These are phyloP conservation scores for Alternaria sp. DNA, from an alignment of 2,329 filamentous ascomycete genomes.

Conservation along the genomic window DNA sequence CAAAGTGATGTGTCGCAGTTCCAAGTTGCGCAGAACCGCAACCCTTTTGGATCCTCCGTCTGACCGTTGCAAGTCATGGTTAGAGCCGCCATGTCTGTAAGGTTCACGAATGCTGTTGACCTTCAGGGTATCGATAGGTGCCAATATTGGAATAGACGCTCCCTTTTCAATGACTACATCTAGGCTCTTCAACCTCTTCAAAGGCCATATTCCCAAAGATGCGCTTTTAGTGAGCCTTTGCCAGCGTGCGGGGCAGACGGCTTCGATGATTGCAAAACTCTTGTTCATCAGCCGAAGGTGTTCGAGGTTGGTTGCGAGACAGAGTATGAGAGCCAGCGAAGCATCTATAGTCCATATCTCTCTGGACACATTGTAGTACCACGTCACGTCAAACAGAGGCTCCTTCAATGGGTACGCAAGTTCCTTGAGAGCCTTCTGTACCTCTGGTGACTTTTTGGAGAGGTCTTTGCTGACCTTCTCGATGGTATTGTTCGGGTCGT, in stretches of 20 bases:
- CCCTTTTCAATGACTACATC: background rate
- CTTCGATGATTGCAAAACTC: no score
- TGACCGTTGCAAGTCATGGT: background rate
- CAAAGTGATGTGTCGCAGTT: background rate
- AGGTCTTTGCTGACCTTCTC: no score
- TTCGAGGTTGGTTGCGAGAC: no score
- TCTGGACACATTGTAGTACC: no score
- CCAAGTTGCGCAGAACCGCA: background rate
- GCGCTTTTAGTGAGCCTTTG: background rate
- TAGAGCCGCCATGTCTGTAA: fast-evolving
- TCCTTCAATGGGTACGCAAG: no score
- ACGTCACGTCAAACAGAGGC: no score
- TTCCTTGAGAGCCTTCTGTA: no score
- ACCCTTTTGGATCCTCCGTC: background rate
- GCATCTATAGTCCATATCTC: no score
- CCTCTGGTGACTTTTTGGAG: no score
- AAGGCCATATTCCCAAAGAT: background rate
- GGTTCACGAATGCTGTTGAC: background rate
- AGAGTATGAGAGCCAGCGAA: no score
- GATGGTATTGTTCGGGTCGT: no score
- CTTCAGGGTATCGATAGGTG: background rate
- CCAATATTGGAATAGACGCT: background rate
- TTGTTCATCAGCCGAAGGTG: no score
- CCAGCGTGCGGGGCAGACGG: background rate
- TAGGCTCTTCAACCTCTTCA: background rate